phyloP scores from a whole-genome alignment of 2,329 filamentous ascomycete genomes.

The Fusarium incarnatum region DNA sequence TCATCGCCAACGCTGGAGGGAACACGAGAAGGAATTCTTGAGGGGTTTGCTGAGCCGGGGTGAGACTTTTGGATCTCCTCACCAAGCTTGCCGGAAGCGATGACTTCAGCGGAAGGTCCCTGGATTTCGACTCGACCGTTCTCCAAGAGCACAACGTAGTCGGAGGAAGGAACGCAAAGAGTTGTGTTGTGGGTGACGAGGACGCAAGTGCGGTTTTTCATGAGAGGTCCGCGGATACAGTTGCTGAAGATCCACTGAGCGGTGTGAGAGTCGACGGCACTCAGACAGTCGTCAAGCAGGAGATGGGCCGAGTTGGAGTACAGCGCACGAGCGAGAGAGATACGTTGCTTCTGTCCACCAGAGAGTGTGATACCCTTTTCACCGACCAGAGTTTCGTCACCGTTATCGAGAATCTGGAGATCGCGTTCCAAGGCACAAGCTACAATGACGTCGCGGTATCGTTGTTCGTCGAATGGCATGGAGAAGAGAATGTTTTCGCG shows the following conservation, averaged over 20 bases:
- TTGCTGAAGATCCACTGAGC: slow-evolving; percentile 98
- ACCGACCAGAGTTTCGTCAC: slow-evolving; percentile 92
- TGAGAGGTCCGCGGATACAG: slow-evolving; percentile 88
- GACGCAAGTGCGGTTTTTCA: slow-evolving; percentile 90
- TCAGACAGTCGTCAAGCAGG: slow-evolving; percentile 93
- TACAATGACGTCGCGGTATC: slow-evolving; percentile 88
- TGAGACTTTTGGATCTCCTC: slow-evolving; percentile 83
- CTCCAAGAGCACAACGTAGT: slow-evolving; percentile 85
- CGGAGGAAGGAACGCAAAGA: slow-evolving; percentile 83
- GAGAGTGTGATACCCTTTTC: slow-evolving; percentile 98
- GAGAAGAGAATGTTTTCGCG: slow-evolving; percentile 96
- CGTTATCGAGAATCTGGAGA: slow-evolving; percentile 89
- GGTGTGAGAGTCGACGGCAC: slow-evolving; percentile 96
- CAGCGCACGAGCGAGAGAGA: slow-evolving; percentile 95
- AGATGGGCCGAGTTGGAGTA: slow-evolving; percentile 94
- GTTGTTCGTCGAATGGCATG: slow-evolving; percentile 79
- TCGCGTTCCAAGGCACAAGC: slow-evolving; percentile 93
- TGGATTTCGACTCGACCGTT: slow-evolving; percentile 84
- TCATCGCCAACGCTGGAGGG: slow-evolving; percentile 80
- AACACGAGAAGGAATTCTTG: slow-evolving; percentile 80
- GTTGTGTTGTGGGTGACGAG: slow-evolving; percentile 95
- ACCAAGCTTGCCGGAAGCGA: slow-evolving; percentile 87
- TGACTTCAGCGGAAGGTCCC: slow-evolving; percentile 81
- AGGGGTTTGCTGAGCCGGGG: slow-evolving; percentile 75
- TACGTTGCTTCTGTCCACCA: slow-evolving; percentile 96